A percentile compares a stretch with the other conserved stretches of the same genome.
Conservation (phyloP, 345 rosid species). For the Pistacia atlantica region DNA sequence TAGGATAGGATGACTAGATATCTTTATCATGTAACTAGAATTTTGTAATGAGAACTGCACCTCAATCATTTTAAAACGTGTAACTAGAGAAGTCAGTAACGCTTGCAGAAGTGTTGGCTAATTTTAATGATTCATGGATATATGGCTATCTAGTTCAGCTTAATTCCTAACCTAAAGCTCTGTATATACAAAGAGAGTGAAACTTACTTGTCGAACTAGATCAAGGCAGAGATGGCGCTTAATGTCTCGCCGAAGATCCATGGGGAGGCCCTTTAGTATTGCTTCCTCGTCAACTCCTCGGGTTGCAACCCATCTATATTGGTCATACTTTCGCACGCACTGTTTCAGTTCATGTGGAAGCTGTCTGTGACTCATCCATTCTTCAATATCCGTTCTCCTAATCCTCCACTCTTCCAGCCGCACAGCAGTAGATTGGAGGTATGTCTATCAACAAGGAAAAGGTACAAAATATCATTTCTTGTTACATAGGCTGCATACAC, state of each 20-base stretch:
- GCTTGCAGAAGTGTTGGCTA: neutral
- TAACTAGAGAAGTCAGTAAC: neutral
- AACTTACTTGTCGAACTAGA: constrained; percentile 51
- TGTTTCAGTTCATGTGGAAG: constrained; percentile 47
- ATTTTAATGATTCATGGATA: neutral
- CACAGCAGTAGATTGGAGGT: constrained; percentile 51
- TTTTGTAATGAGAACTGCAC: too few species aligned
- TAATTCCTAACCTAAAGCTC: too few species aligned
- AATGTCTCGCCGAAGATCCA: constrained; percentile 53
- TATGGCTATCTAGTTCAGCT: neutral
- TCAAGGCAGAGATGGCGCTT: constrained; percentile 70
- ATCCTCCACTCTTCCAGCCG: constrained; percentile 64
- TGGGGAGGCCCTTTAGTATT: constrained; percentile 48
- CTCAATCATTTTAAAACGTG: neutral
- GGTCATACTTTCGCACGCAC: constrained; percentile 48
- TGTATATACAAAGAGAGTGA: too few species aligned
- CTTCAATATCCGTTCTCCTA: constrained; percentile 53
- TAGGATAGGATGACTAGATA: neutral
- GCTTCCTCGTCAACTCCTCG: constrained; percentile 65
- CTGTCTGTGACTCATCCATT: constrained; percentile 70
- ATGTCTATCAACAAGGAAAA: constrained; percentile 34
- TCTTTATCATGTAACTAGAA: neutral
- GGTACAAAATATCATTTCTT: neutral
- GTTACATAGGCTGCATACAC: neutral
- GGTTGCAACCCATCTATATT: constrained; percentile 53